Conservation (phyloP, 140 eudicot species). For the Cichorium intybus region DNA sequence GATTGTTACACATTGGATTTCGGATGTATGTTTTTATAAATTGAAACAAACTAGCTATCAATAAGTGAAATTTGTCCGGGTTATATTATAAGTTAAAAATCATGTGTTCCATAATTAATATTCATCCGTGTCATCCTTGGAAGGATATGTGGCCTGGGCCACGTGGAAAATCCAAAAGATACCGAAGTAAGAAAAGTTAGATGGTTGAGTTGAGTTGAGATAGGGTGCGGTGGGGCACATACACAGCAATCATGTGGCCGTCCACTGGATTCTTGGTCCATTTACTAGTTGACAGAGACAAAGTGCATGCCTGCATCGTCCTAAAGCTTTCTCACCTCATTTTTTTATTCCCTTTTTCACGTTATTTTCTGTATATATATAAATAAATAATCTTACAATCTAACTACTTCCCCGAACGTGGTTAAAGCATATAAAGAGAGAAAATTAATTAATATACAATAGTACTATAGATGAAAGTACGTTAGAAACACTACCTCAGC, state of each 20-base stretch:
- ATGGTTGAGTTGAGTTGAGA: neutral
- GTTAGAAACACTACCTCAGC: slow-evolving; percentile 1
- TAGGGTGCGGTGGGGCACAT: slow-evolving; percentile 11
- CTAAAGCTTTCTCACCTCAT: slow-evolving; percentile 15
- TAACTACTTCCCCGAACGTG: neutral
- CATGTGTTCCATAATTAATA: neutral
- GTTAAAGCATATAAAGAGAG: neutral
- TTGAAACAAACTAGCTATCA: neutral
- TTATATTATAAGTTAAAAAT: neutral
- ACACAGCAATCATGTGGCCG: slow-evolving; percentile 27
- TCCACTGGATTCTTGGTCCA: slow-evolving; percentile 29
- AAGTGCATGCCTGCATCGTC: slow-evolving; percentile 14
- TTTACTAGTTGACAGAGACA: slow-evolving; percentile 30
- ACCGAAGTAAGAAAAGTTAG: neutral
- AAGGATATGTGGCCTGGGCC: slow-evolving; percentile 14
- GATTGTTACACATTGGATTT: neutral
- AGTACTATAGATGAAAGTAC: slow-evolving; percentile 15
- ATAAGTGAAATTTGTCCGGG: neutral
- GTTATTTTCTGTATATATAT: neutral
- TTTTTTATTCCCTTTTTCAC: slow-evolving; percentile 13
- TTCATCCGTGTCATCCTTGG: neutral
- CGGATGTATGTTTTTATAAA: neutral
- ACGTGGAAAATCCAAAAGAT: slow-evolving; percentile 10
- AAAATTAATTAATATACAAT: neutral
- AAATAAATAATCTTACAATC: neutral